These are phyloP conservation scores for Kuraishia floccosa DNA, from an alignment of 805 yeast species.

Conservation along the genomic window DNA sequence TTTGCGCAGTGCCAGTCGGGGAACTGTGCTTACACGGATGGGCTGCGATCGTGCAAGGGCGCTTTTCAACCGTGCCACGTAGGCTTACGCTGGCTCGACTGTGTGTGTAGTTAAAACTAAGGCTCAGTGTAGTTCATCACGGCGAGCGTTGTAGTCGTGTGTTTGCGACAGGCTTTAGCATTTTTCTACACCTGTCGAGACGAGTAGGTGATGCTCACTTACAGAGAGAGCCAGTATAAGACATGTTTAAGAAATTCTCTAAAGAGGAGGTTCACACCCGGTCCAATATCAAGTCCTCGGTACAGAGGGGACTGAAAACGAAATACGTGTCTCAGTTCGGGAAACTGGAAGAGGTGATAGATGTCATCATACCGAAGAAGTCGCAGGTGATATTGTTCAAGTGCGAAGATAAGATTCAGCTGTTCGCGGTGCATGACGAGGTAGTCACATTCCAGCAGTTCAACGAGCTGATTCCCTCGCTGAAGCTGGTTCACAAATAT, in stretches of 20 bases:
- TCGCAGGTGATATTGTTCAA: slow-evolving; percentile 70
- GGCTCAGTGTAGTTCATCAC: too few relatives aligned
- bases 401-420: slow-evolving; percentile 82
- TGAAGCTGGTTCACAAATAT: slow-evolving; percentile 67
- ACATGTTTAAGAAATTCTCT: slow-evolving; percentile 39
- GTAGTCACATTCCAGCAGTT: slow-evolving; percentile 75
- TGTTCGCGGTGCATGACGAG: slow-evolving; percentile 63
- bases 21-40: too few relatives aligned
- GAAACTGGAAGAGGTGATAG: slow-evolving; percentile 63
- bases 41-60: background rate
- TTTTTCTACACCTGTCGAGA: too few relatives aligned
- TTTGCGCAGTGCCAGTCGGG: too few relatives aligned
- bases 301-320: slow-evolving; percentile 78
- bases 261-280: slow-evolving; percentile 84
- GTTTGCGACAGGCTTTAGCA: too few relatives aligned
- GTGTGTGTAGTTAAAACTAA: too few relatives aligned
- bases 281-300: slow-evolving; percentile 86
- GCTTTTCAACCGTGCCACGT: background rate
- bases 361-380: slow-evolving; percentile 80
- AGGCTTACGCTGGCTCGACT: too few relatives aligned
- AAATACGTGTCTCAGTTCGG: slow-evolving; percentile 69
- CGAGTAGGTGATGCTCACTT: too few relatives aligned
- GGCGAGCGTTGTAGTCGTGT: too few relatives aligned
- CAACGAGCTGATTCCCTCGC: slow-evolving; percentile 66
- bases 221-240: too few relatives aligned